Conservation (phyloP, 208 protist species). For the Naegleria lovaniensis region DNA sequence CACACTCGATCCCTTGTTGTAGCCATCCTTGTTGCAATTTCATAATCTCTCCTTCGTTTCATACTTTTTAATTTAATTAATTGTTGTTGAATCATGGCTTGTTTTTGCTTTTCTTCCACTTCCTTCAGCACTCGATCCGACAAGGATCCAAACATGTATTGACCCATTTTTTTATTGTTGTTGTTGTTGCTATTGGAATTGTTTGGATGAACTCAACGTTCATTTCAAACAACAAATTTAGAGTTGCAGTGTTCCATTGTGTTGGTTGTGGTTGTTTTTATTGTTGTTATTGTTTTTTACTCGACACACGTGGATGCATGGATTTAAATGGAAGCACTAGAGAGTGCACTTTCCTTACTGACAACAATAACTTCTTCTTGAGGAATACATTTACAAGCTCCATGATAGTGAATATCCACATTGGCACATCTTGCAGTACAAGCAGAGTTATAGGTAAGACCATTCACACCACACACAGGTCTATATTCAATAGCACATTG, state of each 20-base stretch:
- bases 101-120: neutral
- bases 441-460: neutral
- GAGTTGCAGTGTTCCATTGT: too few species aligned
- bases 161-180: neutral
- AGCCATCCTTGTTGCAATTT: neutral
- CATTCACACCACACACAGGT: neutral
- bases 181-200: too few species aligned
- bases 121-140: neutral
- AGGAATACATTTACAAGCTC: neutral
- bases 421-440: slow-evolving; percentile 5
- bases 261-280: too few species aligned
- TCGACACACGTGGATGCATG: too few species aligned
- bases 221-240: too few species aligned
- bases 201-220: too few species aligned
- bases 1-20: neutral
- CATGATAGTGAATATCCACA: neutral
- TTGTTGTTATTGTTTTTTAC: too few species aligned
- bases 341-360: neutral
- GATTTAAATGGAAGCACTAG: too few species aligned
- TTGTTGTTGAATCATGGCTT: neutral
- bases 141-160: neutral
- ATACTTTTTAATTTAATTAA: neutral
- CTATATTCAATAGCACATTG: neutral
- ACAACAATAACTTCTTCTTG: neutral
- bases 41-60: neutral